Conservation (phyloP, 2,329 filamentous ascomycete species). For the Fusarium proliferatum region DNA sequence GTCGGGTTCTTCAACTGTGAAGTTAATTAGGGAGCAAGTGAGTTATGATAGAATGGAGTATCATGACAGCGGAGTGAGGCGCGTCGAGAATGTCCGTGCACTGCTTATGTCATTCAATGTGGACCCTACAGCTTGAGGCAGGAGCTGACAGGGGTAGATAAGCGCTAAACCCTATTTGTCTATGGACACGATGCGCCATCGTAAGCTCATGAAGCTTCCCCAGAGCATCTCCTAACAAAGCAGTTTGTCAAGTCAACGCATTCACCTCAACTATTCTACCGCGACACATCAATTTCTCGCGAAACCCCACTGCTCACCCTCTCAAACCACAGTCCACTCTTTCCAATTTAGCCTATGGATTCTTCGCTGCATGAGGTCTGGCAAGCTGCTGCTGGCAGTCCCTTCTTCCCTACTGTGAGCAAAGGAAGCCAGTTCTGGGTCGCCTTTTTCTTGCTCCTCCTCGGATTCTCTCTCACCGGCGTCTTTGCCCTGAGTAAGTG, state of each 20-base stretch:
- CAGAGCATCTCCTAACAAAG: conserved; percentile 37
- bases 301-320: neutral
- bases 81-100: conserved; percentile 41
- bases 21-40: conserved; percentile 24
- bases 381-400: conserved; percentile 89
- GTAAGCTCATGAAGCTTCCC: conserved; percentile 46
- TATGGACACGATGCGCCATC: conserved; percentile 51
- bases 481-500: conserved; percentile 86
- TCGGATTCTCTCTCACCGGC: conserved; percentile 78
- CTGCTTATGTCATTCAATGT: conserved; percentile 47
- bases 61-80: conserved; percentile 41
- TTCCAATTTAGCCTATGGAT: conserved; percentile 68
- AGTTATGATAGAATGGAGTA: conserved; percentile 25
- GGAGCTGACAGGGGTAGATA: neutral
- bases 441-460: conserved; percentile 78
- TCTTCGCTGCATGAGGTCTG: conserved; percentile 88
- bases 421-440: conserved; percentile 88
- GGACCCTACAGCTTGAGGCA: neutral
- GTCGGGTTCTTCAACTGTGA: neutral
- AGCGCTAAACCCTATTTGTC: conserved; percentile 48
- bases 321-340: neutral
- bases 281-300: neutral
- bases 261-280: conserved; percentile 9
- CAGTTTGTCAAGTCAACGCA: conserved; percentile 15
- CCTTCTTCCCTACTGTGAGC: conserved; percentile 81